Conservation (phyloP, 108 stramenopile genomes). For the Stephanodiscus triporus region DNA sequence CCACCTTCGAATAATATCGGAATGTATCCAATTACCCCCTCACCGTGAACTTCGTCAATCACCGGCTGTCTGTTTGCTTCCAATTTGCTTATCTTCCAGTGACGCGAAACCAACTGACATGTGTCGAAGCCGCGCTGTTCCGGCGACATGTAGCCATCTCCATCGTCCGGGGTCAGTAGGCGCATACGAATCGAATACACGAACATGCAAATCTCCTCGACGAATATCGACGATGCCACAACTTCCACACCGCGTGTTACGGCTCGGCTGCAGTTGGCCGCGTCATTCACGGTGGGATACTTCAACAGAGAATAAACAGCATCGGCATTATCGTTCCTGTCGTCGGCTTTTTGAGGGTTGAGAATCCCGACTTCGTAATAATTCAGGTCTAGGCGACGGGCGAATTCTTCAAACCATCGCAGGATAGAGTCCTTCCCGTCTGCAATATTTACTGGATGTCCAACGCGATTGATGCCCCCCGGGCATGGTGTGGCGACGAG, state of each 20-base stretch:
- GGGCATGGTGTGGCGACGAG: not conserved
- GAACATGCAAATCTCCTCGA: slow-evolving; percentile 29
- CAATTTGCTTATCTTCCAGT: slow-evolving; percentile 51
- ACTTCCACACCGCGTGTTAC: slow-evolving; percentile 65
- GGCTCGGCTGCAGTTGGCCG: slow-evolving; percentile 42
- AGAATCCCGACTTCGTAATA: slow-evolving; percentile 18
- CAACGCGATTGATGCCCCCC: not conserved
- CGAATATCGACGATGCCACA: slow-evolving; percentile 54
- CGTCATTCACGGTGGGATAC: slow-evolving; percentile 17
- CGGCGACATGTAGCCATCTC: slow-evolving; percentile 43
- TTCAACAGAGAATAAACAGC: slow-evolving; percentile 24
- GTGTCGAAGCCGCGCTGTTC: slow-evolving; percentile 60
- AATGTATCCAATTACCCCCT: slow-evolving; percentile 61
- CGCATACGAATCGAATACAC: slow-evolving; percentile 60
- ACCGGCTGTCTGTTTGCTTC: not conserved
- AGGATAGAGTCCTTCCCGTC: slow-evolving; percentile 45
- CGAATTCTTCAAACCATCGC: slow-evolving; percentile 59
- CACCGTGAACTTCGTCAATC: slow-evolving; percentile 44
- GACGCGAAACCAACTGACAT: slow-evolving; percentile 54
- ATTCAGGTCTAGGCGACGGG: slow-evolving; percentile 24
- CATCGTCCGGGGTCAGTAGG: slow-evolving; percentile 49
- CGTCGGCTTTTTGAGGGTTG: too few species aligned
- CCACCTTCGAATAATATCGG: slow-evolving; percentile 58
- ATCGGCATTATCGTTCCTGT: not conserved
- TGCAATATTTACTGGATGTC: not conserved